Evolutionary conservation across 2,329 filamentous ascomycete species (phyloP).

Genomic region (Lojkania enalia): DNA sequence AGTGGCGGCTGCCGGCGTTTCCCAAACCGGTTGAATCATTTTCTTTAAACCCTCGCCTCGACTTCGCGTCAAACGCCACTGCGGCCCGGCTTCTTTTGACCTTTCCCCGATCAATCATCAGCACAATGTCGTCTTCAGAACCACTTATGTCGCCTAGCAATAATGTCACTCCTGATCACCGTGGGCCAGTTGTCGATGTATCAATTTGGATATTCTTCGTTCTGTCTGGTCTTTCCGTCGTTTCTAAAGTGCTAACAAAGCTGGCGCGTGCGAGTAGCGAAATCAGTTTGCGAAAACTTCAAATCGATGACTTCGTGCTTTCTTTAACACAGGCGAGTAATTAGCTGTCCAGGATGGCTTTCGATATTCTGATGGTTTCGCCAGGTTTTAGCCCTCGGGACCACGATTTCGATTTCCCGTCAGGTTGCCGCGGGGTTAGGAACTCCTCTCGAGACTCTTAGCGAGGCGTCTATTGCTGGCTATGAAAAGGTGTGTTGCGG

Average conservation of each 20-base stretch:
- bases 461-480: neutral
- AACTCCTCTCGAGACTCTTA: neutral
- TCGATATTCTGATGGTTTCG: conserved; percentile 1
- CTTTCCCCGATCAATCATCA: no score
- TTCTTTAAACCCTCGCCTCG: no score
- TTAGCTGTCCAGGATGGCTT: neutral
- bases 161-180: conserved; percentile 5
- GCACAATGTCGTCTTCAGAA: neutral
- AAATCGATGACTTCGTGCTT: conserved; percentile 11
- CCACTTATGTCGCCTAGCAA: neutral
- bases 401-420: conserved; percentile 7
- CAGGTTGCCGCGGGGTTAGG: conserved; percentile 11
- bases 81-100: no score
- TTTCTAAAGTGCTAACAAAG: conserved; percentile 12
- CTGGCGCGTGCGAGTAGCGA: conserved; percentile 2
- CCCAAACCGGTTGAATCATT: no score
- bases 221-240: conserved; percentile 9
- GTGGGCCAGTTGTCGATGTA: conserved; percentile 10
- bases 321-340: conserved; percentile 3
- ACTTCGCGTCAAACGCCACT: no score
- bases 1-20: no score
- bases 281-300: conserved; percentile 2
- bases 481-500: conserved; percentile 11
- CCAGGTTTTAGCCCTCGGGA: conserved; percentile 7
- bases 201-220: conserved; percentile 14